These are phyloP conservation scores for Dactylorhiza incarnata DNA, from an alignment of 106 monocot genomes.

Conservation along the genomic window DNA sequence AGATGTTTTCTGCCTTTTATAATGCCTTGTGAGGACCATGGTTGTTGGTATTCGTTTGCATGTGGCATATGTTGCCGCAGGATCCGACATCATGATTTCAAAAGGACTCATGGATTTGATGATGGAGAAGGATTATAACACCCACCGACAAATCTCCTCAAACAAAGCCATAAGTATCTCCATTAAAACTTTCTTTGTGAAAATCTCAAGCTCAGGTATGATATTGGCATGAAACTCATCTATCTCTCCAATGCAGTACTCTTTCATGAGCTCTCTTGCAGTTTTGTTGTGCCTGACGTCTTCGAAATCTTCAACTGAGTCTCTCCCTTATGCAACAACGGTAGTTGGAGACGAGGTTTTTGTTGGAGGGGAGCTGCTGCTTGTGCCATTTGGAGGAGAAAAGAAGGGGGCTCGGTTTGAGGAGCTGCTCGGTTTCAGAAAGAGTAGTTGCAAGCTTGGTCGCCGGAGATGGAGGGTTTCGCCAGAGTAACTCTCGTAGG, in stretches of 20 bases:
- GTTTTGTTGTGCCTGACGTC: constrained; percentile 72
- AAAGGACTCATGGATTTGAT: not conserved
- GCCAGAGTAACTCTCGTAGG: too few species aligned
- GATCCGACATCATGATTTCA: constrained; percentile 43
- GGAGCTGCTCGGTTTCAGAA: too few species aligned
- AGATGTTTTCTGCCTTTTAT: constrained; percentile 12
- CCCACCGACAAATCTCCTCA: constrained; percentile 53
- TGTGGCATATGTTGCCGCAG: constrained; percentile 38
- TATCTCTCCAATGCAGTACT: constrained; percentile 68
- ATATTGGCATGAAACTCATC: constrained; percentile 22
- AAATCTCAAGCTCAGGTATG: constrained; percentile 43
- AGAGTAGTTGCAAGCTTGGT: too few species aligned
- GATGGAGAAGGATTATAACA: constrained; percentile 21
- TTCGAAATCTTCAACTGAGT: constrained; percentile 85
- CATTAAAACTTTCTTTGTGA: constrained; percentile 56
- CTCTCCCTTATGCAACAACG: constrained; percentile 40
- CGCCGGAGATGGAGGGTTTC: too few species aligned
- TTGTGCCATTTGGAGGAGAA: too few species aligned
- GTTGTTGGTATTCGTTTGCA: constrained; percentile 60
- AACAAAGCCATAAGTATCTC: constrained; percentile 48
- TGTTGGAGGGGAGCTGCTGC: too few species aligned
- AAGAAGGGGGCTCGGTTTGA: too few species aligned
- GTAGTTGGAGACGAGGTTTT: too few species aligned
- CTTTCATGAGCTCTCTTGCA: constrained; percentile 66
- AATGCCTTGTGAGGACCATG: constrained; percentile 42